Evolutionary conservation across 73 alveolate species (phyloP).

Genomic region (Halteria grandinella): DNA sequence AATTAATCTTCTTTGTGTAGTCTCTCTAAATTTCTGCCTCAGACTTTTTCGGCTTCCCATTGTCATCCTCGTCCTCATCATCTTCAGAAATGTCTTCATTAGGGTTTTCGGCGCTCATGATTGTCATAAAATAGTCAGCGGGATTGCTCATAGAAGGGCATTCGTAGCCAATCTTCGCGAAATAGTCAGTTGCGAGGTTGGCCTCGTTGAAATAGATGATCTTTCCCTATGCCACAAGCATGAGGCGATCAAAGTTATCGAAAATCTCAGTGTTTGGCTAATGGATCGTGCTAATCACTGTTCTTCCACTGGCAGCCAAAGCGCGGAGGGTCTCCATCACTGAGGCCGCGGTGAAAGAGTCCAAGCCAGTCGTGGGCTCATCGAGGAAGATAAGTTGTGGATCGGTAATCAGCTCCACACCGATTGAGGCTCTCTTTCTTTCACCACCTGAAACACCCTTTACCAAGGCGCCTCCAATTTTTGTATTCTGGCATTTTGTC

Average conservation of each 20-base stretch:
- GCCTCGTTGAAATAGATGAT: slow-evolving; percentile 51
- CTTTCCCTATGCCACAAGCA: slow-evolving; percentile 61
- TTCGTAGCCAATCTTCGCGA: slow-evolving; percentile 36
- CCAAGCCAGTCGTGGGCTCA: slow-evolving; percentile 75
- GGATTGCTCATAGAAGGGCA: slow-evolving; percentile 68
- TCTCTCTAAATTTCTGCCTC: too few relatives aligned
- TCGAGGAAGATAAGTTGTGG: slow-evolving; percentile 56
- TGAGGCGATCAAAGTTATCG: slow-evolving; percentile 53
- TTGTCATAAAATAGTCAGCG: slow-evolving; percentile 71
- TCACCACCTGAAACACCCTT: slow-evolving; percentile 75
- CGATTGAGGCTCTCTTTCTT: slow-evolving; percentile 64
- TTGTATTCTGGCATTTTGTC: slow-evolving; percentile 40
- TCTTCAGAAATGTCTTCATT: slow-evolving; percentile 1
- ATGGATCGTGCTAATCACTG: slow-evolving; percentile 62
- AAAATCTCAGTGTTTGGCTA: slow-evolving; percentile 64
- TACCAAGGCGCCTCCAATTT: slow-evolving; percentile 56
- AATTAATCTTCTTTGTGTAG: not conserved
- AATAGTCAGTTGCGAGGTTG: slow-evolving; percentile 27
- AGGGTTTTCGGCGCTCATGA: slow-evolving; percentile 52
- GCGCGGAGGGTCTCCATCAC: slow-evolving; percentile 22
- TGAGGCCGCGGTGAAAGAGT: slow-evolving; percentile 56
- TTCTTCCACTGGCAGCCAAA: slow-evolving; percentile 34
- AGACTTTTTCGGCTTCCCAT: not conserved
- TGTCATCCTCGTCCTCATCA: not conserved
- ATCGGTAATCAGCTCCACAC: slow-evolving; percentile 53